Percentiles rank a stretch among this genome's conserved stretches.
phyloP scores from a whole-genome alignment of 202 grass and related monocot genomes.

The Elaeis oleifera region DNA sequence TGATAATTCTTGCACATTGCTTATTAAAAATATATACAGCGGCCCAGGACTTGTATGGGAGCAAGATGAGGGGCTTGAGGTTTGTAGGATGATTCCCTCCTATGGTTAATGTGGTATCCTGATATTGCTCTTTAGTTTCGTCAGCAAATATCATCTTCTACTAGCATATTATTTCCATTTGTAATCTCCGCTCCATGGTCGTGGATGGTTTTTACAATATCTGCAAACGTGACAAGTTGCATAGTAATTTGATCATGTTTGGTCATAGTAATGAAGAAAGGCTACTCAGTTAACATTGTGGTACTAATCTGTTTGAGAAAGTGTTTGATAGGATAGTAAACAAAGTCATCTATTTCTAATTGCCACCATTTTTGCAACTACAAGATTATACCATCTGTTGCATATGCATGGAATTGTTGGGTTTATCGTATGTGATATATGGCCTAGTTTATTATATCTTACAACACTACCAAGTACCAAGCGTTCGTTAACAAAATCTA shows the following conservation, averaged over 20 bases:
- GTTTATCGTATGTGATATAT: not conserved
- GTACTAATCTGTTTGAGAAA: no score
- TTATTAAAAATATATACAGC: constrained; percentile 92
- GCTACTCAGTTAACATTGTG: no score
- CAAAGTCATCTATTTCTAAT: not conserved
- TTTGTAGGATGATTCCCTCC: constrained; percentile 70
- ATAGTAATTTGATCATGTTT: no score
- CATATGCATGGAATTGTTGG: not conserved
- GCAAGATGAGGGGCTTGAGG: constrained; percentile 98
- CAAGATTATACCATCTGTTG: not conserved
- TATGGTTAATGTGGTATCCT: constrained; percentile 57
- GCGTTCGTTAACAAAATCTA: constrained; percentile 33
- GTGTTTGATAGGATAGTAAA: no score
- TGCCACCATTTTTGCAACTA: not conserved
- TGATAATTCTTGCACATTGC: constrained; percentile 85
- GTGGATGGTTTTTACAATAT: no score
- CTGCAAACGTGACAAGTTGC: no score
- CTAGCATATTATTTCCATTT: not conserved
- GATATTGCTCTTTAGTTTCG: constrained; percentile 28
- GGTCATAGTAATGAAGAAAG: no score
- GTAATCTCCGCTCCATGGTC: no score
- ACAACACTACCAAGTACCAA: constrained; percentile 11
- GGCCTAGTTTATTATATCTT: not conserved
- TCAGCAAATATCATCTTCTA: not conserved
- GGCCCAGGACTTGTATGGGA: constrained; percentile 90